These are phyloP conservation scores for Marvania coccoides DNA, from an alignment of 139 green algal genomes.

Conservation along the genomic window DNA sequence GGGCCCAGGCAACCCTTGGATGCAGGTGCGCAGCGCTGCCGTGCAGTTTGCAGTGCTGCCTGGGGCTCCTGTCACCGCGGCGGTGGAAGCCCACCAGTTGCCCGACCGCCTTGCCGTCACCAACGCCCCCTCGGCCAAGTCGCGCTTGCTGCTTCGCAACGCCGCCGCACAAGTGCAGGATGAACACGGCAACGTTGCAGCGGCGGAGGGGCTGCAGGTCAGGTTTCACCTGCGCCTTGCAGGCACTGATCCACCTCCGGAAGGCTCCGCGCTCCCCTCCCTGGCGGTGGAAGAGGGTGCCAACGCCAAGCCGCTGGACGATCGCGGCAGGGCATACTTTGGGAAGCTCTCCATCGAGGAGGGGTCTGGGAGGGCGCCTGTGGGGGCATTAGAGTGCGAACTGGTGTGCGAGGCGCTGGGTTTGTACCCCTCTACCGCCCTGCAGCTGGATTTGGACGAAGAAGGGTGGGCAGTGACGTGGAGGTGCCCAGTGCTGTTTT, in stretches of 20 bases:
- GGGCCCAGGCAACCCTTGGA: constrained; percentile 35
- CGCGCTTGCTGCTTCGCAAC: constrained; percentile 30
- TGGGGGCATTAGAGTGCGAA: constrained; percentile 19
- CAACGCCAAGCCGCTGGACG: constrained; percentile 24
- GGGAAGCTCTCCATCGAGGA: constrained; percentile 33
- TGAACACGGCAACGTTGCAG: constrained; percentile 33
- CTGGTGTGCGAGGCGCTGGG: constrained; percentile 27
- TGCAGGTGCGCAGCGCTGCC: constrained; percentile 32
- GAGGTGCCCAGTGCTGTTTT: constrained; percentile 48
- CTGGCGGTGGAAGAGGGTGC: constrained; percentile 10
- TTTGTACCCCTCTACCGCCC: constrained; percentile 12
- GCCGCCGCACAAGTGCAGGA: constrained; percentile 48
- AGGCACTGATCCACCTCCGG: not conserved
- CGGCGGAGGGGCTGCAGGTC: constrained; percentile 22
- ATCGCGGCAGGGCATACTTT: constrained; percentile 40
- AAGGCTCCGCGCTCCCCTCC: constrained; percentile 17
- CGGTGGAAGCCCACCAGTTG: constrained; percentile 17
- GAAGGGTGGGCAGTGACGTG: constrained; percentile 35
- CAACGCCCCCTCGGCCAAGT: constrained; percentile 18
- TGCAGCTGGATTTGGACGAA: constrained; percentile 12
- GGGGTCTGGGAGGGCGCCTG: constrained; percentile 25
- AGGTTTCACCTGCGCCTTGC: constrained; percentile 23
- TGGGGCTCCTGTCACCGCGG: constrained; percentile 15
- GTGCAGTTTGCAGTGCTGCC: constrained; percentile 28
- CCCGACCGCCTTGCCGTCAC: constrained; percentile 25